Evolutionary conservation across 371 early-diverging fungal species (phyloP).

Genomic region (Blastocladiella emersonii): DNA sequence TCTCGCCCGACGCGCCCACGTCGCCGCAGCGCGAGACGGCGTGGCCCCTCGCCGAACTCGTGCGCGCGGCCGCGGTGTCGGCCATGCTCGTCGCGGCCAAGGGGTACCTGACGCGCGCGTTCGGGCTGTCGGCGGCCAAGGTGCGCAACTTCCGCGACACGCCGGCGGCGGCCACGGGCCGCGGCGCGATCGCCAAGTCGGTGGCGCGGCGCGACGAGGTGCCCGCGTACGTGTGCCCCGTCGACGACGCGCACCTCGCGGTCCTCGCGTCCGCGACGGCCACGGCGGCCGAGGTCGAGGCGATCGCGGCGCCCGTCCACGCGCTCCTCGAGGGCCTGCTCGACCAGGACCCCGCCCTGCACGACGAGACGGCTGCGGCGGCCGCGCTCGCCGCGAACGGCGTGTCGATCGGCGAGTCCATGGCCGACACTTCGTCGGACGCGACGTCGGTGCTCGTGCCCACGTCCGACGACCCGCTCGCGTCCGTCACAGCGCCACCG

Average conservation of each 20-base stretch:
- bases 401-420: no score
- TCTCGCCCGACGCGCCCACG: neutral
- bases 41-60: neutral
- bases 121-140: conserved; percentile 7
- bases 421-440: no score
- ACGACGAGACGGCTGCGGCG: no score
- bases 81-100: conserved; percentile 3
- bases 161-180: neutral
- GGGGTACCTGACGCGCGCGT: conserved; percentile 2
- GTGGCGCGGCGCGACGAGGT: neutral
- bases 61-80: neutral
- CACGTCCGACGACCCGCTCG: no score
- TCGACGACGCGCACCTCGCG: neutral
- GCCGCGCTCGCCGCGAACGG: no score
- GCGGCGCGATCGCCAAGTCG: conserved; percentile 2
- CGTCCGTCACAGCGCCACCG: no score
- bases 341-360: neutral
- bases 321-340: neutral
- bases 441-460: no score
- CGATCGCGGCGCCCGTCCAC: conserved; percentile 1
- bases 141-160: neutral
- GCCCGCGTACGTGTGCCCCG: neutral
- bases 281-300: conserved; percentile 1
- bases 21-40: neutral
- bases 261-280: neutral